Base-by-base conservation (phyloP, 2,329 filamentous ascomycete genomes). In the Trichoderma afroharzianum region DNA sequence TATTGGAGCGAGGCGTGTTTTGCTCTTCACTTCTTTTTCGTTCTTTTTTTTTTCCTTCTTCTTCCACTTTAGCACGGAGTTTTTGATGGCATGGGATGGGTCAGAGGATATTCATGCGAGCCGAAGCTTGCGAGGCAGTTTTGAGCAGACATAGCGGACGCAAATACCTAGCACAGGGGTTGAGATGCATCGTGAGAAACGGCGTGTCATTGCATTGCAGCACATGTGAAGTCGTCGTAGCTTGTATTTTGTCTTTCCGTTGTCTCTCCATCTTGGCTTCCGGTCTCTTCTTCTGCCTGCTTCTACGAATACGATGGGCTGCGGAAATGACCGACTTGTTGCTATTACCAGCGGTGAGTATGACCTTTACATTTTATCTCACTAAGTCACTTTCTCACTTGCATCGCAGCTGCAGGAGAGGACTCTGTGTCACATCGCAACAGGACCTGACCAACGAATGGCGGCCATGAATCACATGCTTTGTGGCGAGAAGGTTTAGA, bases 41-140 rank as follows among this genome's bases (percentile, higher is more conserved):
- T 66, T 71, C 32, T 59, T 64, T 32, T 61, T 36, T 28, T n/a
- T 9, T 50, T 50, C 30, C 24, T n/a, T n/a, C n/a, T 47, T n/a
- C n/a, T 50, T 50, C 30, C 24, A 36, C 30, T 32, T 72, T 72
- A 66, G 71, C 71, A 72, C 53, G 71, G 71, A 72, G 71, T 67
- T 67, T 57, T 39, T 57, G 70, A 64, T 39, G 71, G 63, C 36
- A 72, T 47, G 33, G 50, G 36, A 28, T 57, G 53, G 63, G 53
- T 53, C 39, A 39, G 30, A 69, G 21, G 64, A 58, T n/a, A 53
- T 33, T 64, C 59, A 36, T 64, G 66, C 28, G 61, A 64, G 67
- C 59, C 33, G 36, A 68, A 69, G 50, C 39, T 63, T 63, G 47
- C 68, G 6, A n/a, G 36, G 36, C 58, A 9, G 55, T 30, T 59